A percentile compares a stretch with the other conserved stretches of the same genome.
Evolutionary conservation across 345 rosid species (phyloP).

Genomic region (Toxicodendron radicans): DNA sequence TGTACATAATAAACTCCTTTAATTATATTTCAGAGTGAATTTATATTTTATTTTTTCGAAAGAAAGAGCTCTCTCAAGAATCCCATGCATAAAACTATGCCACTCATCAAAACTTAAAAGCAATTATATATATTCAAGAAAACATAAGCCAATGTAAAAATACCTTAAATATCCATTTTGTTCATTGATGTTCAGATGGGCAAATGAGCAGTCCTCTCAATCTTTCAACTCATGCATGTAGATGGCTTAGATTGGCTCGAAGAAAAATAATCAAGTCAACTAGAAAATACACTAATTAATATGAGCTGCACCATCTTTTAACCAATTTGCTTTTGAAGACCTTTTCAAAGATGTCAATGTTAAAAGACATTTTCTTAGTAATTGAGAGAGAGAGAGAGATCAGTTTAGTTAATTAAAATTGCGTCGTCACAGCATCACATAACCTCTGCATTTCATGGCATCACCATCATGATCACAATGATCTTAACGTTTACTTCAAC

Average conservation of each 20-base stretch:
- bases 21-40: no score
- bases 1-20: no score
- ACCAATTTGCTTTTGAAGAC: conserved; percentile 6
- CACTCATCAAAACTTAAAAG: not conserved
- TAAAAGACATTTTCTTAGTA: conserved; percentile 3
- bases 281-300: not conserved
- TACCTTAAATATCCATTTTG: not conserved
- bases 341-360: not conserved
- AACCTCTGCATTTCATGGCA: conserved; percentile 11
- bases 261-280: not conserved
- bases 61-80: not conserved
- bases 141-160: not conserved
- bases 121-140: not conserved
- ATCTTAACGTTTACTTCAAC: not conserved
- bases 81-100: conserved; percentile 6
- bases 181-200: not conserved
- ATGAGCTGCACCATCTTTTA: not conserved
- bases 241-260: conserved; percentile 2
- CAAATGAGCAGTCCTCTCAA: not conserved
- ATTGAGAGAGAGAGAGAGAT: not conserved
- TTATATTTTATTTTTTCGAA: no score
- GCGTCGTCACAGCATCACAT: conserved; percentile 13
- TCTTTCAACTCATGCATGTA: not conserved
- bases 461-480: conserved; percentile 5
- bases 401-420: not conserved